phyloP scores from a whole-genome alignment of 352 stramenopile species.

The Phytophthora pseudosyringae region DNA sequence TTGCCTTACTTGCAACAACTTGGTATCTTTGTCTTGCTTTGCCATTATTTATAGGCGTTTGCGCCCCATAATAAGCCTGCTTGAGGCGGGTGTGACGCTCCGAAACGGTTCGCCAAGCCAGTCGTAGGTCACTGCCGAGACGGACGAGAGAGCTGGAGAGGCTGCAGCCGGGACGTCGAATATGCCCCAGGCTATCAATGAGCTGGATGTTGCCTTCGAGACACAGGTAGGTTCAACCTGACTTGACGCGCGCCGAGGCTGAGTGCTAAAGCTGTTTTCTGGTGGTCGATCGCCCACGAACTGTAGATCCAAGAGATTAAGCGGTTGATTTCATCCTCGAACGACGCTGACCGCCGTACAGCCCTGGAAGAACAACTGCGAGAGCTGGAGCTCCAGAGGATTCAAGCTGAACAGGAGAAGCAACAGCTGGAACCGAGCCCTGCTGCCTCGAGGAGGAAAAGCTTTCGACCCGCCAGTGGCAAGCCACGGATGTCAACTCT shows the following conservation, averaged over 20 bases:
- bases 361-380: constrained; percentile 73
- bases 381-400: constrained; percentile 64
- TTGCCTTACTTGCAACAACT: too few species aligned
- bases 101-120: constrained; percentile 22
- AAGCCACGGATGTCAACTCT: constrained; percentile 65
- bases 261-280: constrained; percentile 7
- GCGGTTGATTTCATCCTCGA: constrained; percentile 75
- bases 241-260: background rate
- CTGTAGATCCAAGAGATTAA: constrained; percentile 80
- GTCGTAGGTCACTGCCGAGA: constrained; percentile 11
- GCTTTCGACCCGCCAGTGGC: constrained; percentile 69
- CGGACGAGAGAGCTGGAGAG: constrained; percentile 5
- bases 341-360: constrained; percentile 58
- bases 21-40: too few species aligned
- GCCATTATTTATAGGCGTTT: constrained; percentile 16
- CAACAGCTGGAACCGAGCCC: constrained; percentile 9
- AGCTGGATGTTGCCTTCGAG: constrained; percentile 74
- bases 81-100: constrained; percentile 3
- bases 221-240: constrained; percentile 49
- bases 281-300: background rate
- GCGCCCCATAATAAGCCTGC: constrained; percentile 13
- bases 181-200: constrained; percentile 71
- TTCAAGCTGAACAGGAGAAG: constrained; percentile 50
- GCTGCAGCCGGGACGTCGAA: constrained; percentile 1
- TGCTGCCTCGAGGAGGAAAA: constrained; percentile 51